phyloP scores from a whole-genome alignment of 1,284 basidiomycete species.

The Ceratobasidium sp. region DNA sequence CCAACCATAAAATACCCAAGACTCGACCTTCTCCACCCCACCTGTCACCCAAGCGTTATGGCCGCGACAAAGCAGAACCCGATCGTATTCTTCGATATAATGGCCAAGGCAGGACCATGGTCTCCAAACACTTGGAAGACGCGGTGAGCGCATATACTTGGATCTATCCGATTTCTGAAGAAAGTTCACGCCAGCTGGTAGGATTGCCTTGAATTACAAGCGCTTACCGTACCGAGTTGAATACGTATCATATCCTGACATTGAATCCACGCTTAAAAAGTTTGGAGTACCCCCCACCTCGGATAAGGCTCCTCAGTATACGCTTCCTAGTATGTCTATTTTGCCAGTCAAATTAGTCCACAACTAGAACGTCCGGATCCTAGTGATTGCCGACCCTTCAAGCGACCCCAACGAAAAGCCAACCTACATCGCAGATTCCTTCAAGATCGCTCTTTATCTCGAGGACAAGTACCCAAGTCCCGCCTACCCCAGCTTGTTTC shows the following conservation, averaged over 20 bases:
- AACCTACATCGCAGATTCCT: conserved; percentile 42
- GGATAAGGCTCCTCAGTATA: conserved; percentile 33
- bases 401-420: conserved; percentile 23
- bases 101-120: conserved; percentile 23
- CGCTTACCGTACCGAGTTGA: conserved; percentile 46
- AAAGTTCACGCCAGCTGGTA: not conserved
- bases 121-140: conserved; percentile 31
- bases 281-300: conserved; percentile 50
- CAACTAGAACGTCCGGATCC: not conserved
- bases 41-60: not conserved
- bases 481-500: conserved; percentile 20
- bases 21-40: not conserved
- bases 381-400: conserved; percentile 43
- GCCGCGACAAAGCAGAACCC: conserved; percentile 31
- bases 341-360: not conserved
- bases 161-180: too few relatives aligned
- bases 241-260: conserved; percentile 46
- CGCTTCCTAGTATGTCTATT: conserved; percentile 33
- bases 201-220: conserved; percentile 47
- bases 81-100: conserved; percentile 18
- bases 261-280: conserved; percentile 43
- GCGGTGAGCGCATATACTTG: conserved; percentile 3
- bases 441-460: conserved; percentile 43
- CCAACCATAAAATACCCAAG: not conserved
- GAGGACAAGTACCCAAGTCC: conserved; percentile 42